These are phyloP conservation scores for Eucalyptus polybractea DNA, from an alignment of 345 rosid species.

Conservation along the genomic window DNA sequence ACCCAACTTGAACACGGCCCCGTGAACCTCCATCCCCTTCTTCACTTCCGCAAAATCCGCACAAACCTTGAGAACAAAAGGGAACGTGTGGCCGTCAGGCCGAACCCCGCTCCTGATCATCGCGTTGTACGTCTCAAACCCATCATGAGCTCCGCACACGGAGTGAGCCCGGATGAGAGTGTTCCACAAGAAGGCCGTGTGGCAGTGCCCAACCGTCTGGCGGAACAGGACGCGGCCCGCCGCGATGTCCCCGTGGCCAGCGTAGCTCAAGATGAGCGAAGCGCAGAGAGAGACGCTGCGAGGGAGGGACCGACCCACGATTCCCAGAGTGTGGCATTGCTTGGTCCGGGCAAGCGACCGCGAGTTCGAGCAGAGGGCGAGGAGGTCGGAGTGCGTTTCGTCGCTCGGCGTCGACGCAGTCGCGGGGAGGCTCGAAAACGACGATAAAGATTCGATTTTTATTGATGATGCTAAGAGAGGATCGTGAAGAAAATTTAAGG, in stretches of 20 bases:
- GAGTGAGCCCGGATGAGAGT: constrained; percentile 28
- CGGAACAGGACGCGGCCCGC: constrained; percentile 13
- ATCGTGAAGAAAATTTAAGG: background rate
- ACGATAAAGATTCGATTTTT: background rate
- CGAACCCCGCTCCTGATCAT: constrained; percentile 22
- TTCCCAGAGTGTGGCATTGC: constrained; percentile 24
- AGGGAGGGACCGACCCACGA: constrained; percentile 23
- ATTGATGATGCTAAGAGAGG: background rate
- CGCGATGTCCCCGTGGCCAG: constrained; percentile 4
- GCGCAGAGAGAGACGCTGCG: constrained; percentile 22
- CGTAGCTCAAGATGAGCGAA: constrained; percentile 34
- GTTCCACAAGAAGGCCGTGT: constrained; percentile 39
- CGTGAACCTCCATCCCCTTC: constrained; percentile 58
- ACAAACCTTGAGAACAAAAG: constrained; percentile 29
- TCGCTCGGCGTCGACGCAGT: background rate
- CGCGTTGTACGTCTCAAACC: constrained; percentile 15
- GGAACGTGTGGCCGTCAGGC: constrained; percentile 39
- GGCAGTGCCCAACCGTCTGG: constrained; percentile 8
- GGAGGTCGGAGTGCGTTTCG: constrained; percentile 1
- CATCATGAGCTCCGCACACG: constrained; percentile 4
- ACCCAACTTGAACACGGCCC: constrained; percentile 33
- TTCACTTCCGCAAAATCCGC: constrained; percentile 14
- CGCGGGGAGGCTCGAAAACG: background rate
- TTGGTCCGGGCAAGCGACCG: constrained; percentile 15
- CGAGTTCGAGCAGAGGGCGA: constrained; percentile 9